Percentiles rank a stretch among this genome's conserved stretches.
These are phyloP conservation scores for Penicillium bialowiezense DNA, from an alignment of 495 filamentous ascomycete genomes.

Conservation along the genomic window DNA sequence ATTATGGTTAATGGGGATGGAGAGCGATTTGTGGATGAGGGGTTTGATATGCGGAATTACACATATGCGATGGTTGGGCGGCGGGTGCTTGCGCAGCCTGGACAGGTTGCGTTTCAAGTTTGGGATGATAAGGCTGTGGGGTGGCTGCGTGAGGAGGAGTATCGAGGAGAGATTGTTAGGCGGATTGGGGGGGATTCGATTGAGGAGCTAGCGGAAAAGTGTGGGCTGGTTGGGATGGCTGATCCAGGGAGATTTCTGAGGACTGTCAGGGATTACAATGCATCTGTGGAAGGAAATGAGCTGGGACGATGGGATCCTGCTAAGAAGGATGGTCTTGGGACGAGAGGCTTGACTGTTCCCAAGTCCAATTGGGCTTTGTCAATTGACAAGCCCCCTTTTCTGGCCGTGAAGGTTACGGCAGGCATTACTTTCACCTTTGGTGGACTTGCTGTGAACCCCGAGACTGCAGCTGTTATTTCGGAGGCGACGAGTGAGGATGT, in stretches of 20 bases:
- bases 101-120: constrained; percentile 56
- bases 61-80: constrained; percentile 62
- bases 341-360: constrained; percentile 38
- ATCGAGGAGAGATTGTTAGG: constrained; percentile 50
- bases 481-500: constrained; percentile 39
- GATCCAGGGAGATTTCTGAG: constrained; percentile 39
- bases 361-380: constrained; percentile 66
- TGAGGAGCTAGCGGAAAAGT: constrained; percentile 51
- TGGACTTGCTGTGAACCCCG: constrained; percentile 46
- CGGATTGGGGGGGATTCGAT: constrained; percentile 47
- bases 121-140: constrained; percentile 51
- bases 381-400: constrained; percentile 51
- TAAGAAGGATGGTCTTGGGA: constrained; percentile 54
- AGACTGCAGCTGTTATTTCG: constrained; percentile 46
- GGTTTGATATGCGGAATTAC: constrained; percentile 58
- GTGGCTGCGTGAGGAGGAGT: constrained; percentile 57
- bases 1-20: constrained; percentile 59
- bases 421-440: constrained; percentile 69
- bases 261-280: constrained; percentile 52
- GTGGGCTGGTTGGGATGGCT: constrained; percentile 38
- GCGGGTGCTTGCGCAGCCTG: constrained; percentile 53
- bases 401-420: constrained; percentile 56
- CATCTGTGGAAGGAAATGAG: no score
- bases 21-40: constrained; percentile 61
- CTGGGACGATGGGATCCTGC: constrained; percentile 57